These are phyloP conservation scores for Solanum pennellii DNA, from an alignment of 257 asterid genomes.

Conservation along the genomic window DNA sequence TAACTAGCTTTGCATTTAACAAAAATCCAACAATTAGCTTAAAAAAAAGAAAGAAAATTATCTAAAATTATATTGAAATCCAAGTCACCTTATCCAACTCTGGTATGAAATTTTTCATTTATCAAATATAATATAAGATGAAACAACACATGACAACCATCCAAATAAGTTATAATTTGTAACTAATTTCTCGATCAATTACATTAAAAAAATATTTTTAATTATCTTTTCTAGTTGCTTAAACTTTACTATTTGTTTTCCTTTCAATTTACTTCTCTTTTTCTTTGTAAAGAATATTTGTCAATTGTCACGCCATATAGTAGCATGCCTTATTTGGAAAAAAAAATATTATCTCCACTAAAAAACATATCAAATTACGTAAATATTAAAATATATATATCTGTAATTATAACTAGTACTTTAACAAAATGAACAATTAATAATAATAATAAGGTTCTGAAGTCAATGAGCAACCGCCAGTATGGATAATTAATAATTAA, in stretches of 20 bases:
- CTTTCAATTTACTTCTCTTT: background rate
- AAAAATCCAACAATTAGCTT: rapidly evolving
- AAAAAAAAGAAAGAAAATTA: no score
- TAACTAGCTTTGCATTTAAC: rapidly evolving
- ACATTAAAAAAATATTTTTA: background rate
- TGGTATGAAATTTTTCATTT: background rate
- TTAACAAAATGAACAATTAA: background rate
- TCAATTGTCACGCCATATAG: background rate
- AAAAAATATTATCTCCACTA: background rate
- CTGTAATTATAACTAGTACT: background rate
- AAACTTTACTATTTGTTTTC: background rate
- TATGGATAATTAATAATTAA: background rate
- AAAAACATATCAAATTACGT: background rate
- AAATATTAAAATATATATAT: background rate
- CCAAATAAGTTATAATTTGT: background rate
- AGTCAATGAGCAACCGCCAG: background rate
- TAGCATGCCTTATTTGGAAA: background rate
- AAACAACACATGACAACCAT: background rate
- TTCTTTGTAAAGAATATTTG: background rate
- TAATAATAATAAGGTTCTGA: background rate
- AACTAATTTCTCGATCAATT: background rate
- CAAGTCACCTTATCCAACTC: background rate
- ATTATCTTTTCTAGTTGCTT: background rate
- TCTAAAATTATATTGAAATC: background rate
- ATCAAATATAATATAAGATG: background rate